Evolutionary conservation across 2,329 filamentous ascomycete species (phyloP), one percentile per base, ranked within the genome.

Genomic region (Didymella keratinophila): DNA sequence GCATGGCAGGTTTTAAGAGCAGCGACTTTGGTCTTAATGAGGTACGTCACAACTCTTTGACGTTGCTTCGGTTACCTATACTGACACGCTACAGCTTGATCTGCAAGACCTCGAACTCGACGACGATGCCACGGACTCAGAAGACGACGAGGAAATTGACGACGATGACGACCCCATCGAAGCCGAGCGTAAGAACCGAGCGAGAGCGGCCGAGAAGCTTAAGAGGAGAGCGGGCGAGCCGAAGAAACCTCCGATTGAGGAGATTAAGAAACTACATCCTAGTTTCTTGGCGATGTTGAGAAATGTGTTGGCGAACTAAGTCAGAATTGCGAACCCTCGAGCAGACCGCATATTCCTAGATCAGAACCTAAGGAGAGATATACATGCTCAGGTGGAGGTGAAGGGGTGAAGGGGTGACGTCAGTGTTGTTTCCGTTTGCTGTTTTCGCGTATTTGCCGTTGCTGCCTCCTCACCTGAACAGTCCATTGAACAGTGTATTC

Each of bases 21-120:
- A 87, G 86, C 47, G 95, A 99, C 78, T 99, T 99, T 79, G 95
- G 95, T 0, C 81, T 99, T 20, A 88, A 97, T 72, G 86, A 90
- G 70, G 88, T 90, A 79, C 45, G 30, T 25, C 7, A 7, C 4
- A 7, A 25, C 9, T 12, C 16, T 2, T 12, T 12, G n/a, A 21
- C 14, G 9, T 21, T 5, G 11, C 20, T 23, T 10, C 16, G 14
- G 1, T 4, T 10, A 5, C 39, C 16, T 14, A 12, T 36, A 56
- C 32, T 68, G 52, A 66, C 42, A 56, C 28, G 2, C 10, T 46
- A 8, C 59, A 86, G 84, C 78, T 79, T 72, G 95, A 98, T 73
- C 81, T 98, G 14, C 87, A 94, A 73, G 93, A 97, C 62, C 88
- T 97, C 76, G 87, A 87, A 43, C 92, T 95, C 67, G 90, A 93